phyloP scores from a whole-genome alignment of 805 yeast genomes.

The Myxozyma neotropica region DNA sequence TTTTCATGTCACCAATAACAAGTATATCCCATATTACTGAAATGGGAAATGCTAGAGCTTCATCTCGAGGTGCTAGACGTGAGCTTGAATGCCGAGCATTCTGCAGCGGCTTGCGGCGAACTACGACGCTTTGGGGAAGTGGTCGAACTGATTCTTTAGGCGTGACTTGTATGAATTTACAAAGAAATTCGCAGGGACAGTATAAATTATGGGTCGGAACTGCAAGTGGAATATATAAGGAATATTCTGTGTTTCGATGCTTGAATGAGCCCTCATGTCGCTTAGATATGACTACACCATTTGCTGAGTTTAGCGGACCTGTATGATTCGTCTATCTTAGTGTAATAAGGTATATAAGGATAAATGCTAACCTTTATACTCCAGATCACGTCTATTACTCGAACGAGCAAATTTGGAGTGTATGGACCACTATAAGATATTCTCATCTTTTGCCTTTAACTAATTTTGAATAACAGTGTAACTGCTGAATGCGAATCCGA shows the following conservation, averaged over 20 bases:
- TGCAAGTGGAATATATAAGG: conserved; percentile 23
- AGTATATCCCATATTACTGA: conserved; percentile 13
- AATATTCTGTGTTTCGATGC: conserved; percentile 17
- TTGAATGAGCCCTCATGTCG: conserved; percentile 20
- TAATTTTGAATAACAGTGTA: conserved; percentile 7
- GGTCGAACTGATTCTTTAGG: conserved; percentile 25
- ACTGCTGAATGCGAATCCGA: conserved; percentile 19
- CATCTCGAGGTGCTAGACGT: conserved; percentile 11
- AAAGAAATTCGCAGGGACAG: conserved; percentile 4
- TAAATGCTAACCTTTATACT: background rate
- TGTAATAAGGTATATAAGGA: background rate
- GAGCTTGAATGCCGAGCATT: conserved; percentile 13
- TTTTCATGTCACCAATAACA: background rate
- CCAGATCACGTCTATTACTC: conserved; percentile 19
- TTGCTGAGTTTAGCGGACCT: conserved; percentile 31
- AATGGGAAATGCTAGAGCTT: background rate
- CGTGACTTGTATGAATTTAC: conserved; percentile 29
- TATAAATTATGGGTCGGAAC: conserved; percentile 26
- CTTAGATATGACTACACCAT: conserved; percentile 31
- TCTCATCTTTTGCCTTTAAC: background rate
- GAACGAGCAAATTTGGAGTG: conserved; percentile 22
- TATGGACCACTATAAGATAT: background rate
- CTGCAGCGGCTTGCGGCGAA: conserved; percentile 16
- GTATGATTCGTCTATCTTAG: conserved; percentile 3
- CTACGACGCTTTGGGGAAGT: conserved; percentile 20